A percentile compares a stretch with the other conserved stretches of the same genome.
Conservation (phyloP, 2,329 filamentous ascomycete genomes). For the Bipolaris gigantea region DNA sequence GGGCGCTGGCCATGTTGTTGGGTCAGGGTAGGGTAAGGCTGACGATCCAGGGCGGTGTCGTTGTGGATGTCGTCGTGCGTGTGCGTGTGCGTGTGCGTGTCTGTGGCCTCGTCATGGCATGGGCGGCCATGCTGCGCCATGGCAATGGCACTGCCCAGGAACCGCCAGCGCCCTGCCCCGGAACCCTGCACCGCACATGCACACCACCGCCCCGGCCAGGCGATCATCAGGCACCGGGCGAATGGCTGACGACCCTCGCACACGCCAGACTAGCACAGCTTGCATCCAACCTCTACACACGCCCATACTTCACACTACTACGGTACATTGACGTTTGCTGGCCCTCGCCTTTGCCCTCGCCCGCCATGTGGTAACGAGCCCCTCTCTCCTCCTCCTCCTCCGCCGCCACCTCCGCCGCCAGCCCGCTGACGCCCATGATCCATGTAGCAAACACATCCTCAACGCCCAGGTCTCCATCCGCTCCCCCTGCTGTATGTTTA, state of each 20-base stretch:
- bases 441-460: slow-evolving; percentile 86
- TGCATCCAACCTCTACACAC: slow-evolving; percentile 1
- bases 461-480: slow-evolving; percentile 97
- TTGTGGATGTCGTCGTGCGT: slow-evolving; percentile 10
- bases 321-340: not conserved
- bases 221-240: slow-evolving; percentile 26
- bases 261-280: slow-evolving; percentile 5
- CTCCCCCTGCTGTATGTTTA: slow-evolving; percentile 82
- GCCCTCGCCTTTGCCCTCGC: not conserved
- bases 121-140: not conserved
- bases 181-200: slow-evolving; percentile 13
- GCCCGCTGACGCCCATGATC: slow-evolving; percentile 20
- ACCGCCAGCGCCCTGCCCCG: not conserved
- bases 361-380: slow-evolving; percentile 34
- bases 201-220: slow-evolving; percentile 10
- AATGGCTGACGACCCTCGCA: slow-evolving; percentile 11
- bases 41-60: not conserved
- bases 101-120: slow-evolving; percentile 3
- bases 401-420: slow-evolving; percentile 17
- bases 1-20: not conserved
- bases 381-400: slow-evolving; percentile 18
- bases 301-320: not conserved
- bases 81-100: slow-evolving; percentile 9
- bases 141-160: not conserved
- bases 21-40: slow-evolving; percentile 2